Evolutionary conservation across 306 rosid genomes (phyloP).

Genomic region (Myrica gale): DNA sequence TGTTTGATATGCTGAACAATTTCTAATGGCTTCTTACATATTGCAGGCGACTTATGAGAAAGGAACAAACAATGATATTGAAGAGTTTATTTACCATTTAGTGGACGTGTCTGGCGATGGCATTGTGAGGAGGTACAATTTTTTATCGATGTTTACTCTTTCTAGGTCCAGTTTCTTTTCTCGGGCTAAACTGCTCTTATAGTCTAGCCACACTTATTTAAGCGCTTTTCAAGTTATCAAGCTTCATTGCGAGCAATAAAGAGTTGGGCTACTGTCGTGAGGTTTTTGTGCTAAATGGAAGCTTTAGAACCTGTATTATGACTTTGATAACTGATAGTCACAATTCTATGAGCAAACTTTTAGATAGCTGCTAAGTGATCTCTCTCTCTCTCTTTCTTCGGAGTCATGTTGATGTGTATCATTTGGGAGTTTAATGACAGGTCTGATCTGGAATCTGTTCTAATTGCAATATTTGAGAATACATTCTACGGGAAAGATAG

Average conservation of each 20-base stretch:
- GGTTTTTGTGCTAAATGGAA: neutral
- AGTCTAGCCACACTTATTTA: neutral
- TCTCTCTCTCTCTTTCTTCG: neutral
- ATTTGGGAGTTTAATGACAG: slow-evolving; percentile 49
- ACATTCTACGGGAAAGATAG: slow-evolving; percentile 42
- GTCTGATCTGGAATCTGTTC: slow-evolving; percentile 74
- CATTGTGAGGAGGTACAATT: slow-evolving; percentile 49
- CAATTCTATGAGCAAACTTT: neutral
- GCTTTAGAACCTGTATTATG: neutral
- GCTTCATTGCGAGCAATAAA: neutral
- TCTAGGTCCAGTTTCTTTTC: neutral
- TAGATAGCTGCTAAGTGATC: neutral
- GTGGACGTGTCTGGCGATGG: slow-evolving; percentile 54
- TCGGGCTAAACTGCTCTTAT: neutral
- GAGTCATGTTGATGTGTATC: slow-evolving; percentile 28
- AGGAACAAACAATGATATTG: slow-evolving; percentile 78
- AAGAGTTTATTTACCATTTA: slow-evolving; percentile 65
- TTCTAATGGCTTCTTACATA: slow-evolving; percentile 7
- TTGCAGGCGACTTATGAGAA: slow-evolving; percentile 78
- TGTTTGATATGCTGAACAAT: no score
- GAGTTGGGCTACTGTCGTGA: slow-evolving; percentile 4
- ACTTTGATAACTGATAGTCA: neutral
- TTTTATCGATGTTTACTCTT: neutral
- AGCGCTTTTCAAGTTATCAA: neutral
- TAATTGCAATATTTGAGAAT: slow-evolving; percentile 46